phyloP scores from a whole-genome alignment of 805 yeast genomes.

The Suhomyces emberorum region DNA sequence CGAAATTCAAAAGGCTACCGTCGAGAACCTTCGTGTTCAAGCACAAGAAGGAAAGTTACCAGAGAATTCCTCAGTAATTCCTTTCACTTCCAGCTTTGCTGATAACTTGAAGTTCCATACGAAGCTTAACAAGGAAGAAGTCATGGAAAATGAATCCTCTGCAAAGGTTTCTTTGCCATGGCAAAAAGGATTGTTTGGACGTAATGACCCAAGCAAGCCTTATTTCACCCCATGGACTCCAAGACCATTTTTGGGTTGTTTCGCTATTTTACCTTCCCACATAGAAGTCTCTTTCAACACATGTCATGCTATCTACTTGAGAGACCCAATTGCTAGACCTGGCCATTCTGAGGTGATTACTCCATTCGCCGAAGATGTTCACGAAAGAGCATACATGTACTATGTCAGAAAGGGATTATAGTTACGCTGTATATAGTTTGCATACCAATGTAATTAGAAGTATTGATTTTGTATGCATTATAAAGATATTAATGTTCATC shows the following conservation, averaged over 20 bases:
- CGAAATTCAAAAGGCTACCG: conserved; percentile 33
- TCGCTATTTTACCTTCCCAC: conserved; percentile 89
- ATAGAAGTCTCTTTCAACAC: conserved; percentile 86
- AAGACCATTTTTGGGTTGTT: conserved; percentile 88
- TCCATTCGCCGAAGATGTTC: conserved; percentile 78
- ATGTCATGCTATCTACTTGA: conserved; percentile 93
- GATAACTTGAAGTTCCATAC: conserved; percentile 29
- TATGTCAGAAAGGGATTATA: conserved; percentile 70
- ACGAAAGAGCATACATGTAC: conserved; percentile 93
- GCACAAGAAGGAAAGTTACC: conserved; percentile 27
- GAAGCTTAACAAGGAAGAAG: conserved; percentile 41
- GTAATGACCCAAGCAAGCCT: conserved; percentile 69
- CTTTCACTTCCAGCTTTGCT: conserved; percentile 28
- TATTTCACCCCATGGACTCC: conserved; percentile 98
- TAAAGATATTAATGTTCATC: no score
- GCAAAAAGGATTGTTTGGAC: conserved; percentile 77
- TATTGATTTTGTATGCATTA: no score
- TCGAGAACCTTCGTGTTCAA: conserved; percentile 29
- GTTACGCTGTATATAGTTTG: conserved; percentile 13
- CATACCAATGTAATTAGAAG: no score
- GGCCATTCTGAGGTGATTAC: conserved; percentile 94
- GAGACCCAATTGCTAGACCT: conserved; percentile 97
- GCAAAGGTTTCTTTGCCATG: conserved; percentile 66
- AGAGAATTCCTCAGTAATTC: conserved; percentile 22
- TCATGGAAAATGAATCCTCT: conserved; percentile 48